Conservation (phyloP, 805 yeast genomes). For the Metschnikowia gruessii region DNA sequence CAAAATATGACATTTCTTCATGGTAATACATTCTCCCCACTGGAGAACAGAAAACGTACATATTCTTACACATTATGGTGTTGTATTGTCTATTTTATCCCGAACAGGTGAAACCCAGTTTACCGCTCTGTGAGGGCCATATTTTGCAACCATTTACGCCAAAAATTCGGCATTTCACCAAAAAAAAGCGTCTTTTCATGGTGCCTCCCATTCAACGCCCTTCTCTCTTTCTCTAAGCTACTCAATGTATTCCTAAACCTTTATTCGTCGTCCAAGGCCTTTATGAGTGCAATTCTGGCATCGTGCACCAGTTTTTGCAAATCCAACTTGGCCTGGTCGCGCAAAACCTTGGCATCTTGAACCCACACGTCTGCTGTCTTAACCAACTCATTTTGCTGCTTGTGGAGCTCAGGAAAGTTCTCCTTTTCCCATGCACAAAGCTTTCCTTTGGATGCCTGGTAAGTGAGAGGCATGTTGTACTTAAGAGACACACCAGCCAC, state of each 20-base stretch:
- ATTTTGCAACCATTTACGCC: no score
- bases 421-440: constrained; percentile 27
- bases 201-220: no score
- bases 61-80: no score
- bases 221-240: no score
- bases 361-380: constrained; percentile 12
- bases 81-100: no score
- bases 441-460: constrained; percentile 14
- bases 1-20: no score
- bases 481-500: constrained; percentile 45
- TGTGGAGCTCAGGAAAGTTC: constrained; percentile 31
- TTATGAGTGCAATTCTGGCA: constrained; percentile 15
- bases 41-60: no score
- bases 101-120: no score
- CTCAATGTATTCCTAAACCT: not conserved
- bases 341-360: constrained; percentile 13
- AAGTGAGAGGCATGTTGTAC: constrained; percentile 48
- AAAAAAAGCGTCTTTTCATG: no score
- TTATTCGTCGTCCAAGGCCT: constrained; percentile 13
- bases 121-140: no score
- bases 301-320: constrained; percentile 19
- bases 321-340: constrained; percentile 15
- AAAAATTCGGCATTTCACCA: no score
- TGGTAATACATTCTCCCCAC: no score
- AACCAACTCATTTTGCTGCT: constrained; percentile 25